A percentile compares a stretch with the other conserved stretches of the same genome.
Evolutionary conservation across 2,329 filamentous ascomycete genomes (phyloP).

Genomic region (Mycosphaerella arachidis): DNA sequence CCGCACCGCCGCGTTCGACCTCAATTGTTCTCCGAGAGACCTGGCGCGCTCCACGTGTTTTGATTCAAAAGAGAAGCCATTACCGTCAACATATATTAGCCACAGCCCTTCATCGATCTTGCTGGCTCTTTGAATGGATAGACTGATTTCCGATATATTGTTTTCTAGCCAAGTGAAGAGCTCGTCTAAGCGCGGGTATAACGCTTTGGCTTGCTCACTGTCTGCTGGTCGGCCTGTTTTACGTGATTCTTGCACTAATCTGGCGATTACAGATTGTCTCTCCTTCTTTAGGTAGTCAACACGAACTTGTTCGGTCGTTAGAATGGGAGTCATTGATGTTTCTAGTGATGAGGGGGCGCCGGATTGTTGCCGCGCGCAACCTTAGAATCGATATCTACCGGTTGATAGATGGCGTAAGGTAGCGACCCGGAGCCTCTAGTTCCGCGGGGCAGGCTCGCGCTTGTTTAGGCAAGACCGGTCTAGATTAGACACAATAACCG

Average conservation of each 20-base stretch:
- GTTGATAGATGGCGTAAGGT: too few relatives aligned
- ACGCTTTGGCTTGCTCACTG: background rate
- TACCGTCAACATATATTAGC: slow-evolving; percentile 11
- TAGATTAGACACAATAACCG: too few relatives aligned
- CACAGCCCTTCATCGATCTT: slow-evolving; percentile 15
- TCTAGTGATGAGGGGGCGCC: background rate
- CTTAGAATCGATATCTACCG: too few relatives aligned
- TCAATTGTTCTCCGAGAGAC: slow-evolving; percentile 17
- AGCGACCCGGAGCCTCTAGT: too few relatives aligned
- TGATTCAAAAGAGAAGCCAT: slow-evolving; percentile 13
- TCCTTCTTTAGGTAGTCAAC: background rate
- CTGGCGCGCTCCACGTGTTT: slow-evolving; percentile 12
- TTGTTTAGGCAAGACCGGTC: too few relatives aligned
- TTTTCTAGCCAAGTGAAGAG: slow-evolving; percentile 20
- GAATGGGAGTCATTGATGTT: background rate
- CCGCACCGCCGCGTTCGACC: slow-evolving; percentile 2
- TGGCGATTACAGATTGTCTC: background rate
- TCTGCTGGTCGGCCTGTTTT: background rate
- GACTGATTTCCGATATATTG: slow-evolving; percentile 14
- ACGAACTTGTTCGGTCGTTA: background rate
- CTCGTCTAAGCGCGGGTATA: slow-evolving; percentile 15
- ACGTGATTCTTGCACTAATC: background rate
- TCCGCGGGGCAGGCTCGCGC: too few relatives aligned
- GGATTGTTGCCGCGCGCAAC: too few relatives aligned
- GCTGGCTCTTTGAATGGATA: slow-evolving; percentile 10